Evolutionary conservation across 306 rosid genomes (phyloP).

Genomic region (Inga leiocalycina): DNA sequence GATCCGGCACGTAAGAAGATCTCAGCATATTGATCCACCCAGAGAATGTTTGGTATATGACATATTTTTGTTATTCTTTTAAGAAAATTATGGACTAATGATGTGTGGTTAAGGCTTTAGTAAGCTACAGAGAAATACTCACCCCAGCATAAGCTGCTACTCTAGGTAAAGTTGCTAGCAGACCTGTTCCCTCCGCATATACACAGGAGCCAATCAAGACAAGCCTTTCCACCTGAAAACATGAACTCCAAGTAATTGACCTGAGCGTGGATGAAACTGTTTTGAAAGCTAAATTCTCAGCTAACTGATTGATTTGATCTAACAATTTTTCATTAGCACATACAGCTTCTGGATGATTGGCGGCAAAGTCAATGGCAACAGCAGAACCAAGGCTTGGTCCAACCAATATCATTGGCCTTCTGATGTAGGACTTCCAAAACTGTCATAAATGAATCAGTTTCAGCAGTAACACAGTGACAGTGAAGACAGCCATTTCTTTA

Average conservation of each 20-base stretch:
- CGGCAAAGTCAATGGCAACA: conserved; percentile 80
- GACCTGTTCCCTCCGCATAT: conserved; percentile 73
- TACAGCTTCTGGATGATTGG: conserved; percentile 80
- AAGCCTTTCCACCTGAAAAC: conserved; percentile 75
- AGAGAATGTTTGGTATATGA: not conserved
- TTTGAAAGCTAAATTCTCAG: conserved; percentile 17
- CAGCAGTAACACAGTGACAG: not conserved
- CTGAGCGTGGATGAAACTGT: not conserved
- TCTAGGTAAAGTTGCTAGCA: conserved; percentile 62
- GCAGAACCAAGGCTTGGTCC: conserved; percentile 96
- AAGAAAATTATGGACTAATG: not conserved
- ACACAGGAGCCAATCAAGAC: conserved; percentile 84
- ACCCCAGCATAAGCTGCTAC: conserved; percentile 68
- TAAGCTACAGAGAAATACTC: conserved; percentile 35
- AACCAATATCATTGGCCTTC: conserved; percentile 71
- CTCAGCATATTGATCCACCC: not conserved
- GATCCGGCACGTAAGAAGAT: not conserved
- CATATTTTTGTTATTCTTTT: not conserved
- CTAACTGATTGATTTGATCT: not conserved
- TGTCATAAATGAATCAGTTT: conserved; percentile 38
- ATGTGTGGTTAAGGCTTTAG: not conserved
- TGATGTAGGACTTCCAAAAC: conserved; percentile 77
- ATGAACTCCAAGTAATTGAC: conserved; percentile 27
- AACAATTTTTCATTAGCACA: conserved; percentile 29
- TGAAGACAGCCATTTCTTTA: conserved; percentile 12